These are phyloP conservation scores for Arachnopeziza araneosa DNA, from an alignment of 2,329 filamentous ascomycete species.

Conservation along the genomic window DNA sequence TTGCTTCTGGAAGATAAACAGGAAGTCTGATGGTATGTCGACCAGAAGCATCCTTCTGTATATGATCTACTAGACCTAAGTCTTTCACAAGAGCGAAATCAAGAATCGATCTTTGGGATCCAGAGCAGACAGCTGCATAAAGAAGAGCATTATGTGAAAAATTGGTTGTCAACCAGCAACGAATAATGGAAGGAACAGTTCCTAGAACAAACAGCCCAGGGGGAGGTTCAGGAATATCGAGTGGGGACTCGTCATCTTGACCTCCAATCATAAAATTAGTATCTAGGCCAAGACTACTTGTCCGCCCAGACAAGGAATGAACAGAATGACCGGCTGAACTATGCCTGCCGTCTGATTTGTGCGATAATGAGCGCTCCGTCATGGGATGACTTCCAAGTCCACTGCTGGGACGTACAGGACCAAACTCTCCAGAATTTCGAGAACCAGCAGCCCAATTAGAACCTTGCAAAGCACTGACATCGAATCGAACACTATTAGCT, in stretches of 20 bases:
- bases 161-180: constrained; percentile 88
- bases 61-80: constrained; percentile 62
- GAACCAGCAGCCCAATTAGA: constrained; percentile 79
- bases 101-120: constrained; percentile 82
- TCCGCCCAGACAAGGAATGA: constrained; percentile 66
- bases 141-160: constrained; percentile 86
- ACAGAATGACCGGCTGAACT: constrained; percentile 86
- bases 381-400: constrained; percentile 72
- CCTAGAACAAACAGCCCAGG: constrained; percentile 82
- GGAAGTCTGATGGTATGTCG: constrained; percentile 66
- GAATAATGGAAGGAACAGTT: constrained; percentile 86
- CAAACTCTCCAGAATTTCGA: constrained; percentile 78
- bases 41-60: constrained; percentile 62
- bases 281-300: constrained; percentile 84
- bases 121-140: constrained; percentile 89
- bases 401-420: constrained; percentile 70
- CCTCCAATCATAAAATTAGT: constrained; percentile 59
- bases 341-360: constrained; percentile 92
- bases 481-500: constrained; percentile 95
- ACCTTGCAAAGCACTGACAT: constrained; percentile 88
- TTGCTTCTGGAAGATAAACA: constrained; percentile 87
- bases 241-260: constrained; percentile 62
- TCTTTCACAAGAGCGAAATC: constrained; percentile 69
- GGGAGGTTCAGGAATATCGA: constrained; percentile 67
- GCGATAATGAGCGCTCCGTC: constrained; percentile 86